Percentiles rank a stretch among this genome's conserved stretches.
phyloP scores from a whole-genome alignment of 2,329 filamentous ascomycete genomes.

The Arthrobotrys sinensis region DNA sequence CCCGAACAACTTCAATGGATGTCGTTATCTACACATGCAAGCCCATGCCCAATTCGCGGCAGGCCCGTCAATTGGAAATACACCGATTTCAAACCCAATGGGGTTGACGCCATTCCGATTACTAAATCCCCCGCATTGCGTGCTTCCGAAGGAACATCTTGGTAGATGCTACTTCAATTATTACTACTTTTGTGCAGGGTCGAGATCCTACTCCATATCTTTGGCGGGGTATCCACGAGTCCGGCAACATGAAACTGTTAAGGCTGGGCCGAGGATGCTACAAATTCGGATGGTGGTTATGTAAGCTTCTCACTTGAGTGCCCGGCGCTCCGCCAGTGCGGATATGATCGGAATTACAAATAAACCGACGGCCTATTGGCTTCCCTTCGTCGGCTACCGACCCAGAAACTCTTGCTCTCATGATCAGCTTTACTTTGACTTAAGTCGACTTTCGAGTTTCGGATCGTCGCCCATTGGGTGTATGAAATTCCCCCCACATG shows the following conservation, averaged over 20 bases:
- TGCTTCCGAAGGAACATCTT: constrained; percentile 17
- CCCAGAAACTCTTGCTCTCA: too few species aligned
- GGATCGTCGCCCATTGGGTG: too few species aligned
- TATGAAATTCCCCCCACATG: too few species aligned
- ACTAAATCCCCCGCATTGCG: constrained; percentile 54
- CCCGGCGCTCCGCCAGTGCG: too few species aligned
- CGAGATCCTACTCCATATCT: neutral
- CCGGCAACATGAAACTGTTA: neutral
- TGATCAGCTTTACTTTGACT: too few species aligned
- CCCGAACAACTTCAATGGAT: neutral
- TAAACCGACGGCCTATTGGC: too few species aligned
- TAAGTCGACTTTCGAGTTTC: too few species aligned
- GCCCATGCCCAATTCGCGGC: constrained; percentile 18
- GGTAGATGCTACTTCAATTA: neutral
- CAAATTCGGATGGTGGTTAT: constrained; percentile 1
- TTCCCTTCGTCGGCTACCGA: too few species aligned
- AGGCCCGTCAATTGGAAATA: constrained; percentile 11
- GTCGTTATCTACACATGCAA: constrained; percentile 24
- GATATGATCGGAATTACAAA: too few species aligned
- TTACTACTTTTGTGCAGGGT: constrained; percentile 11
- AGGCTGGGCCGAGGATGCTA: constrained; percentile 1
- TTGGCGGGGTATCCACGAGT: constrained; percentile 13
- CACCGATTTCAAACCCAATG: constrained; percentile 41
- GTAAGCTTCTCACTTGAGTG: too few species aligned
- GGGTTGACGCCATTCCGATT: constrained; percentile 48